Evolutionary conservation across 192 early-diverging fungal genomes (phyloP).

Genomic region (Lobosporangium transversale): DNA sequence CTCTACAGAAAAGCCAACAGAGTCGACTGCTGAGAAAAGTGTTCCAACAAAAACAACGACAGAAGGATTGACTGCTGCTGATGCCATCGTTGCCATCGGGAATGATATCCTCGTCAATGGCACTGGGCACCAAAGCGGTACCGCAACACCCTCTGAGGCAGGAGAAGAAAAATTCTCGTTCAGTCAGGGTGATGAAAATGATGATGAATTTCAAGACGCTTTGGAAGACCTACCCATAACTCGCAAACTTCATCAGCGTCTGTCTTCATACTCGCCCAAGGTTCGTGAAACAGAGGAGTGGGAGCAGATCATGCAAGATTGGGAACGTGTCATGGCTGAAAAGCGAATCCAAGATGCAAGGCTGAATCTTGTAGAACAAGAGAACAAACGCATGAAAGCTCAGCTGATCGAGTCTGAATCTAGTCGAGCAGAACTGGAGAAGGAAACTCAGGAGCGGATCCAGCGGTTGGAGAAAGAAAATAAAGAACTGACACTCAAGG

Average conservation of each 20-base stretch:
- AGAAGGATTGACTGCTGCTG: conserved; percentile 6
- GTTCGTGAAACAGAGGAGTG: conserved; percentile 45
- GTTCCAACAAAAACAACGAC: conserved; percentile 1
- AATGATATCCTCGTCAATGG: conserved; percentile 42
- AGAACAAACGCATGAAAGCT: conserved; percentile 50
- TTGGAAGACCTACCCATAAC: conserved; percentile 35
- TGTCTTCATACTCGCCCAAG: conserved; percentile 43
- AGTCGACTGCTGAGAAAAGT: neutral
- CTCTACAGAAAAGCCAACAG: neutral
- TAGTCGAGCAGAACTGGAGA: conserved; percentile 26
- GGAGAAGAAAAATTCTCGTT: conserved; percentile 35
- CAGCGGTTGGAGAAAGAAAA: conserved; percentile 28
- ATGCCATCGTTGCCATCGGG: conserved; percentile 46
- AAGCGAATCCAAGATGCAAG: conserved; percentile 52
- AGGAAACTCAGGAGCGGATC: conserved; percentile 34
- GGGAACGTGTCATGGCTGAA: conserved; percentile 54
- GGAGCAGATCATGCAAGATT: conserved; percentile 54
- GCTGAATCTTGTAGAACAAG: conserved; percentile 46
- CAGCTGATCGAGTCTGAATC: conserved; percentile 32
- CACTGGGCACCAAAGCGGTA: conserved; percentile 2
- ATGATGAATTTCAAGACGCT: conserved; percentile 38
- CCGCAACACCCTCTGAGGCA: conserved; percentile 20
- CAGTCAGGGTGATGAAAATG: conserved; percentile 24
- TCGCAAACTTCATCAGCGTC: conserved; percentile 43
- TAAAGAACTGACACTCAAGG: conserved; percentile 30